phyloP scores from a whole-genome alignment of 164 flowering plant genomes.

The Nymphaea thermarum region DNA sequence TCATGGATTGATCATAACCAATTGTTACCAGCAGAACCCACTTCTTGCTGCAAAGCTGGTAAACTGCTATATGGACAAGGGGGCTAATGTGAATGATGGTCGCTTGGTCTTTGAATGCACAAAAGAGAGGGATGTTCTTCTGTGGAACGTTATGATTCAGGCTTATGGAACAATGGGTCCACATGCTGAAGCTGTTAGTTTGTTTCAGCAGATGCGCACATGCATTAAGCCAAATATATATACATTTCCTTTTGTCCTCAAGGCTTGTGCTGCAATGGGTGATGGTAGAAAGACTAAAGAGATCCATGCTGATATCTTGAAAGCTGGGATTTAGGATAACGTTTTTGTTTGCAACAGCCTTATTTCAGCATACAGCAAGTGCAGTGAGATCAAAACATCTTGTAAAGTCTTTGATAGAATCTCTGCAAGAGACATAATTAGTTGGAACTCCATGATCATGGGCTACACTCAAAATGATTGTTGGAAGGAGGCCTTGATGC shows the following conservation, averaged over 20 bases:
- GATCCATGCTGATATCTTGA: slow-evolving; percentile 25
- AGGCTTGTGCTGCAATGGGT: slow-evolving; percentile 28
- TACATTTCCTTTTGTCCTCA: slow-evolving; percentile 32
- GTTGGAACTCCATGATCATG: slow-evolving; percentile 38
- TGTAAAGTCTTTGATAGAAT: slow-evolving; percentile 28
- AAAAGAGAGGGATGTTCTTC: slow-evolving; percentile 28
- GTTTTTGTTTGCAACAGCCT: slow-evolving; percentile 34
- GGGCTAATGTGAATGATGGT: slow-evolving; percentile 15
- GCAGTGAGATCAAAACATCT: slow-evolving; percentile 12
- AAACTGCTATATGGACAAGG: slow-evolving; percentile 9
- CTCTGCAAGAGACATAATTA: slow-evolving; percentile 23
- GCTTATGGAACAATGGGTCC: slow-evolving; percentile 27
- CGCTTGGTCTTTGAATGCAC: slow-evolving; percentile 24
- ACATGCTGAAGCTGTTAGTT: slow-evolving; percentile 13
- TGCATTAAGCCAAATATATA: slow-evolving; percentile 15
- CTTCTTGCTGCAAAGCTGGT: slow-evolving; percentile 31
- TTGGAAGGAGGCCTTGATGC: slow-evolving; percentile 15
- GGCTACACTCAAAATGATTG: slow-evolving; percentile 23
- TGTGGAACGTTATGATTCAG: slow-evolving; percentile 31
- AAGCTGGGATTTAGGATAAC: slow-evolving; percentile 23
- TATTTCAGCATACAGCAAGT: slow-evolving; percentile 25
- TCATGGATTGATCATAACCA: slow-evolving; percentile 31
- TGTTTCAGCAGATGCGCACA: slow-evolving; percentile 18
- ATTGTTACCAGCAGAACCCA: slow-evolving; percentile 21
- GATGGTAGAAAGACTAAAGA: slow-evolving; percentile 14